Evolutionary conservation across 2,329 filamentous ascomycete species (phyloP), one percentile per base, ranked within the genome.

Genomic region (Aureobasidium mangrovei): DNA sequence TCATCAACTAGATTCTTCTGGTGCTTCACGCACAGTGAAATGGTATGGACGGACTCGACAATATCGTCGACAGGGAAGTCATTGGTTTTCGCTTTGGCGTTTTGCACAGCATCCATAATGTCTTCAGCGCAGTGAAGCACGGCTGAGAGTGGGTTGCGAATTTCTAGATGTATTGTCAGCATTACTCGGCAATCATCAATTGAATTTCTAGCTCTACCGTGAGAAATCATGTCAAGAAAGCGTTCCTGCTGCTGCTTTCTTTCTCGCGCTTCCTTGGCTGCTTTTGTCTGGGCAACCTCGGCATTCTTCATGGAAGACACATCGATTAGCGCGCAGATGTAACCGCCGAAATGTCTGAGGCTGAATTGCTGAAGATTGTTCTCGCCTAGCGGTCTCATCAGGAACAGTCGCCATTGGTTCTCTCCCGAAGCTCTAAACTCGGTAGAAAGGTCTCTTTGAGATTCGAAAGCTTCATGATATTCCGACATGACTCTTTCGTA

Each of bases 281-380:
- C 69, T 49, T 70, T 69, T 33, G 72, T 65, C 47, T 75, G 70
- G 3, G 67, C 59, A 7, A 73, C 49, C 52, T 74, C 67, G 3
- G 71, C 71, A 38, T 67, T 65, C 55, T 75, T 75, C 56, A 74
- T 72, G 12, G 70, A 67, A 12, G 69, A 74, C 36, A 75, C 74
- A 54, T 75, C 72, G 10, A 74, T 70, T 7, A 75, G 65, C 24
- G 70, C 71, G 56, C 72, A 74, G 4, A 74, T 73, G 58, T 72
- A 75, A 2, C 72, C 72, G 5, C 71, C 70, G 27, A 71, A 68
- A 26, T 65, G 59, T 4, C 56, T 57, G 1, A 67, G 59, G 43
- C 60, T 63, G 18, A 63, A 60, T 39, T 67, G 63, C 39, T 64
- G 54, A 10, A 68, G 48, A 6, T 65, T 63, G 6, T 72, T 69